These are phyloP conservation scores for Botrytis hyacinthi DNA, from an alignment of 2,329 filamentous ascomycete genomes.

Conservation along the genomic window DNA sequence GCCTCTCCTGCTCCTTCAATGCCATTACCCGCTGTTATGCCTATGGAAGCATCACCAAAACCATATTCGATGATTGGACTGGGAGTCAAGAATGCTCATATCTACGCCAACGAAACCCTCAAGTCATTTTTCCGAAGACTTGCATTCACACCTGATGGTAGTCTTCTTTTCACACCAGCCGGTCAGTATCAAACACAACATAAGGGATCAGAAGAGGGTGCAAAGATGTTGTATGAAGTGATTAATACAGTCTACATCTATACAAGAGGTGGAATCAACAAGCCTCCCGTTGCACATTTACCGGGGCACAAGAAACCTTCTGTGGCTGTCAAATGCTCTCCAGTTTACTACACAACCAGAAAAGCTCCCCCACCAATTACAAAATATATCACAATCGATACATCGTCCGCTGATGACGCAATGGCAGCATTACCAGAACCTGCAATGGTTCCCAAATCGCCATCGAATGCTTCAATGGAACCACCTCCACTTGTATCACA, in stretches of 20 bases:
- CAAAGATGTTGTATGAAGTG: conserved; percentile 77
- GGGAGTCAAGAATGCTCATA: conserved; percentile 77
- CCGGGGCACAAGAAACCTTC: conserved; percentile 98
- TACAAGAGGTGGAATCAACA: conserved; percentile 92
- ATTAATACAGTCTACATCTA: conserved; percentile 99
- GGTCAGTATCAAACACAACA: conserved; percentile 89
- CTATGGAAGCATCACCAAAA: conserved; percentile 84
- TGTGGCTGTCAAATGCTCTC: conserved; percentile 91
- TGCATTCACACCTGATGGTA: conserved; percentile 93
- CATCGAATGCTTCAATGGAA: conserved; percentile 69
- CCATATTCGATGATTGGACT: conserved; percentile 50
- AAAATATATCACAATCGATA: conserved; percentile 92
- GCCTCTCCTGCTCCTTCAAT: conserved; percentile 91
- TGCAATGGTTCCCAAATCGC: conserved; percentile 54
- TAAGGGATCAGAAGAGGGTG: conserved; percentile 57
- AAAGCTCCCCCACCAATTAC: conserved; percentile 68
- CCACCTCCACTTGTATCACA: conserved; percentile 63
- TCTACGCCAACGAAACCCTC: conserved; percentile 95
- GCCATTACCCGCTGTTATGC: conserved; percentile 92
- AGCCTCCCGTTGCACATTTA: conserved; percentile 89
- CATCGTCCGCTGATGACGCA: conserved; percentile 79
- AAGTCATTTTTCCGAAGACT: conserved; percentile 95
- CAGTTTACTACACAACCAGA: conserved; percentile 79
- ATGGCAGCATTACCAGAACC: conserved; percentile 84
- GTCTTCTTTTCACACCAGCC: conserved; percentile 87